Conservation (phyloP, 345 rosid species). For the Lumnitzera littorea region DNA sequence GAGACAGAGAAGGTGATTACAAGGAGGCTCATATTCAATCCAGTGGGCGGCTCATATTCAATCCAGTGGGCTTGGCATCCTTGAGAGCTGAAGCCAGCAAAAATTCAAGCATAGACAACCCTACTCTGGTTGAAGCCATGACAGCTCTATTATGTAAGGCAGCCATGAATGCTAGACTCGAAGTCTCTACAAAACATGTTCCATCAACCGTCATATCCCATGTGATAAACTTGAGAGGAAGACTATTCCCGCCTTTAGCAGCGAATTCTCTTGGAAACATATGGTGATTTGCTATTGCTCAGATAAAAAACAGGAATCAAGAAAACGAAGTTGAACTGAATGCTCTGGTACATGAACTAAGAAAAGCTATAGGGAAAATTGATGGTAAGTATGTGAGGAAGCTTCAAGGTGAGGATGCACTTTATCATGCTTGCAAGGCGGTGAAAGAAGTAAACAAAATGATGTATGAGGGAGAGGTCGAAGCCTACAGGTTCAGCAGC, state of each 20-base stretch:
- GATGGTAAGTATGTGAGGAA: constrained; percentile 16
- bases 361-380: constrained; percentile 19
- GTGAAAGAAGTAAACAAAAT: neutral
- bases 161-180: constrained; percentile 1
- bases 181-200: neutral
- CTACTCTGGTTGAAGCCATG: constrained; percentile 21
- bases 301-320: constrained; percentile 7
- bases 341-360: constrained; percentile 13
- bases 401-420: constrained; percentile 16
- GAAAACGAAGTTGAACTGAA: neutral
- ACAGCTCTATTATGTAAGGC: constrained; percentile 23
- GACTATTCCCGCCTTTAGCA: constrained; percentile 4
- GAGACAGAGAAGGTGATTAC: constrained; percentile 12
- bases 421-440: constrained; percentile 3
- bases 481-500: constrained; percentile 15
- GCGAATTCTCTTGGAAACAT: constrained; percentile 6
- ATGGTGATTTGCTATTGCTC: constrained; percentile 1
- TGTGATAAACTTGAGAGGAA: constrained; percentile 16
- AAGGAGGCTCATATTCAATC: constrained; percentile 19
- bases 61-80: constrained; percentile 4
- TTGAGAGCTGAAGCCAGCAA: constrained; percentile 5
- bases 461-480: constrained; percentile 12
- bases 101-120: neutral
- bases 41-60: no score
- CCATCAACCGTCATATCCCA: constrained; percentile 2